Base-by-base conservation (phyloP, 257 asterid species). In the Cruciata laevipes region DNA sequence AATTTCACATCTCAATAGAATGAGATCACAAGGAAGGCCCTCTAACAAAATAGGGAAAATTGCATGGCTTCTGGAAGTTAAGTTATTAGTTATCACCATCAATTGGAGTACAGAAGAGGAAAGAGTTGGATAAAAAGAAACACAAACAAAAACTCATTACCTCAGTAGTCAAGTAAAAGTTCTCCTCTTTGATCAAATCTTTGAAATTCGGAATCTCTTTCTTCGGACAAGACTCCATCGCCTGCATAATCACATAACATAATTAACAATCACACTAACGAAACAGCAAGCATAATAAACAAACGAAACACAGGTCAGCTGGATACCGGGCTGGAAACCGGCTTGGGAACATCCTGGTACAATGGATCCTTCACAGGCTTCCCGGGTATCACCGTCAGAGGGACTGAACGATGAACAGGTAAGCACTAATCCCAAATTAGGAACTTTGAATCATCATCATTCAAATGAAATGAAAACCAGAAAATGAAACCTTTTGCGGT, bases 111-210 rank as follows among this genome's bases (percentile, higher is more conserved):
- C 14, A 42, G 17, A 42, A 42, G 18, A 9, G 51, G 16, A 3
- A 42, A 42, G 18, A 42, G 51, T 42, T 2, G 5, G 5, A 42
- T 37, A 37, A 7, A 13, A 10, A 37, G 42, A 37, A 37, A 37
- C 42, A 37, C 18, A 12, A 8, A 47, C 20, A 47, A 4, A 38
- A 6, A 35, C 23, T 16, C 51, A 37, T 69, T 77, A 88, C 96
- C 94, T 91, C 98, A 4, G 96, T 89, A 58, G 79, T 84, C 81
- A 91, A 80, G 86, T 91, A 87, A 66, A 87, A 86, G 68, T 87
- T 89, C 67, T 91, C 95, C 79, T 91, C 96, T 52, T 85, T 83
- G 77, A 91, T 87, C 70, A 85, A 75, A 56, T 89, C 92, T 66
- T 75, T 83, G 61, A 89, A 84, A 72, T 85, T 82, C 7, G 95